Evolutionary conservation across 345 rosid genomes (phyloP), one percentile per base, ranked within the genome.

Genomic region (Hirschfeldia incana): DNA sequence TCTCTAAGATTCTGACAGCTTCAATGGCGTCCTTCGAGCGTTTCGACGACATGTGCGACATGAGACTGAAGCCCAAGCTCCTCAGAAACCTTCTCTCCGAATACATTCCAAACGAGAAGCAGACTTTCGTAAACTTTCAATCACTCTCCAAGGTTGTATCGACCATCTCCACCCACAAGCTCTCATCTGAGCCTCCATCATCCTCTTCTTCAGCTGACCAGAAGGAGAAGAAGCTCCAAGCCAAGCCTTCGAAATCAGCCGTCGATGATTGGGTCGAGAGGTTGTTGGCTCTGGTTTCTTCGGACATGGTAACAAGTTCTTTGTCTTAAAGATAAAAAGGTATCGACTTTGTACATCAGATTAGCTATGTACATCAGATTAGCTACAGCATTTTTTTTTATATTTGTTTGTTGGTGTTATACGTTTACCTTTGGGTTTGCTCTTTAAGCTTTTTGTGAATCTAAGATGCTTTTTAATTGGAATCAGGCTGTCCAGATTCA

Each of bases 251-350:
- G 86, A 89, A 81, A 67, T 86, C 89, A 12, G 91, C 93, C 42
- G 85, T 93, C 33, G 90, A 91, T 81, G 94, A 87, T 5, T 95
- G 97, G 96, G 76, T 85, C 49, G 73, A 79, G 11, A 82, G 89
- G 42, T 75, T 93, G 76, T 1, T 82, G 28, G 33, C 72, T 8
- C 84, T 95, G 8, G 61, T 87, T 53, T 81, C 90, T 32, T 84
- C 83, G 28, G 67, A 86, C 64, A 82, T 84, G 97, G 90, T 91
- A 87, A 36, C 39, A 57, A n/a, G 4, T 2, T 11, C 53, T 75
- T 59, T 69, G 62, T 78, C 68, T 66, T 44, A 44, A 9, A 30
- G 5, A 42, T 16, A 42, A 44, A 72, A 73, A 53, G 64, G 6
- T 67, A 0, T 70, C 7, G 36, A 17, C 60, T 55, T 69, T 27